Evolutionary conservation across 2,329 filamentous ascomycete genomes (phyloP).

Genomic region (Pseudocercospora vitis): DNA sequence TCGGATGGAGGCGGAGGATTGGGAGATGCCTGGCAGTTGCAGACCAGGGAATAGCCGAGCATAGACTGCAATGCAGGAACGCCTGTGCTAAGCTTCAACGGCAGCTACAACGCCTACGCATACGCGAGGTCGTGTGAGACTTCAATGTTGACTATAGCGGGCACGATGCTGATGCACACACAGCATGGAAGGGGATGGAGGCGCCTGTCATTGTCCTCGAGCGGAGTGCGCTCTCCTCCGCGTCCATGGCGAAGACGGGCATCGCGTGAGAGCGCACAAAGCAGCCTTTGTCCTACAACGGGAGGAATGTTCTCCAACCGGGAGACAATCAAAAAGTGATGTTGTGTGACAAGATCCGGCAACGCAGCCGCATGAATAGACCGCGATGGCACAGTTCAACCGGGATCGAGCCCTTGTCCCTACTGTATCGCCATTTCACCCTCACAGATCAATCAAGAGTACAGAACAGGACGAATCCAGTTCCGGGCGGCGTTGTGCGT

Average conservation of each 20-base stretch:
- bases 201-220: background rate
- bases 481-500: too few relatives aligned
- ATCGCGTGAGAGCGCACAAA: background rate
- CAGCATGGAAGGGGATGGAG: background rate
- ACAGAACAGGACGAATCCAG: too few relatives aligned
- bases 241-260: background rate
- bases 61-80: background rate
- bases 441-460: too few relatives aligned
- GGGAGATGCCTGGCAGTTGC: background rate
- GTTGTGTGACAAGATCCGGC: background rate
- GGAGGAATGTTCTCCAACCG: background rate
- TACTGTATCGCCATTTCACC: too few relatives aligned
- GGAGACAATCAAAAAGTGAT: background rate
- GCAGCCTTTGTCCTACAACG: background rate
- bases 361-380: background rate
- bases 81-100: background rate
- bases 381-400: background rate
- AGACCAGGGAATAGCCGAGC: background rate
- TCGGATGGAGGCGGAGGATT: slow-evolving; percentile 7
- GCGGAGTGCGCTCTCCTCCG: background rate
- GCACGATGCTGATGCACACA: too few relatives aligned
- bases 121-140: background rate
- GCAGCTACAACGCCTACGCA: background rate
- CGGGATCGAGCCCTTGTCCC: too few relatives aligned
- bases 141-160: too few relatives aligned